Conservation (phyloP, 2,329 filamentous ascomycete genomes). For the Ophiostoma fasciatum region DNA sequence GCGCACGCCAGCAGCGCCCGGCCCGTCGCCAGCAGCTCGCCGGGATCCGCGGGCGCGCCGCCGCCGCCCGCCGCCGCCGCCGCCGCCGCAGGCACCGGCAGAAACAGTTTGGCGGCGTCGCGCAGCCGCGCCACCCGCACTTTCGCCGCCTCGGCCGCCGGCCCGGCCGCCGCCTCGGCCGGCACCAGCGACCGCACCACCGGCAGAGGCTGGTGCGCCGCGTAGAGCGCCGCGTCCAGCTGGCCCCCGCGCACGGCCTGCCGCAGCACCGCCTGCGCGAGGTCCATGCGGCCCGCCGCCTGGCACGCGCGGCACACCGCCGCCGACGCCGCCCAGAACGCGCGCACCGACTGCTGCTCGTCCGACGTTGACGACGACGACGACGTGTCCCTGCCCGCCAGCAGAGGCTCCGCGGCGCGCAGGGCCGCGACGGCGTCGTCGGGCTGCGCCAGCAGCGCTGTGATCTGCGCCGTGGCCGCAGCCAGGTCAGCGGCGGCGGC, state of each 20-base stretch:
- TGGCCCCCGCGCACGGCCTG: slow-evolving; percentile 14
- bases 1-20: slow-evolving; percentile 17
- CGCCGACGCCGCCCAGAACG: slow-evolving; percentile 14
- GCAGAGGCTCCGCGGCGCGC: neutral
- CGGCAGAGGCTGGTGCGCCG: slow-evolving; percentile 20
- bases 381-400: too few species aligned
- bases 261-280: slow-evolving; percentile 19
- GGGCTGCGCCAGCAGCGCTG: neutral
- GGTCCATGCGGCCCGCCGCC: slow-evolving; percentile 15
- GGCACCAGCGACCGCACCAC: slow-evolving; percentile 18
- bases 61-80: neutral
- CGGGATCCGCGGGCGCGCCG: neutral
- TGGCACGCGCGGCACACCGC: slow-evolving; percentile 21
- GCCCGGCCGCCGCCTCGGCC: neutral
- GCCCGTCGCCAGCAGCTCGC: slow-evolving; percentile 12
- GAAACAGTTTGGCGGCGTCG: slow-evolving; percentile 5
- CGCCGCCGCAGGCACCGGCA: neutral
- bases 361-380: too few species aligned
- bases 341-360: too few species aligned
- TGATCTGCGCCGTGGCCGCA: neutral
- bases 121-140: slow-evolving; percentile 4
- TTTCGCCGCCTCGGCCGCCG: neutral
- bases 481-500: neutral
- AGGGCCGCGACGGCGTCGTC: neutral
- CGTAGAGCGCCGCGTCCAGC: slow-evolving; percentile 20